Evolutionary conservation across 2,329 filamentous ascomycete genomes (phyloP), one percentile per base, ranked within the genome.

Genomic region (Sphaerostilbella broomeana): DNA sequence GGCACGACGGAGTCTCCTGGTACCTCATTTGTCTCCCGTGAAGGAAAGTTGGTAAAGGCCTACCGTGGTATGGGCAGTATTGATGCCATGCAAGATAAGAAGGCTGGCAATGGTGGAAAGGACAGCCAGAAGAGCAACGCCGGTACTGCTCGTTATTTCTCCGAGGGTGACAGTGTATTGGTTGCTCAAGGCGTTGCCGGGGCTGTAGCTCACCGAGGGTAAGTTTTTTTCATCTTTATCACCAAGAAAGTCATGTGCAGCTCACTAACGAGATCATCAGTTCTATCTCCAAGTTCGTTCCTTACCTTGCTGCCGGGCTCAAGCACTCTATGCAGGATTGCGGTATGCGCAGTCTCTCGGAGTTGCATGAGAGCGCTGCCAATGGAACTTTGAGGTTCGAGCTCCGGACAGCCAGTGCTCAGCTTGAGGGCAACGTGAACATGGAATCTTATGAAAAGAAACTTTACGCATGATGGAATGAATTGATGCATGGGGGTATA

Each of bases 401-500:
- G 73, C 75, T 97, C 57, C 77, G 92, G 55, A 97, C 88, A 46
- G 84, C 88, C 44, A 95, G 88, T 64, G 92, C 92, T 35, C 88
- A 95, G 76, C 76, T 94, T 44, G 92, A 98, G 73, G 92, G 92
- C 49, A 92, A 90, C 60, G 89, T 98, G 46, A 94, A 97, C 70
- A 88, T 98, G 75, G 88, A 97, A 72, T 90, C 86, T 62, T 97
- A 94, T 63, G 92, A 97, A 75, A 98, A 98, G 84, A 98, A 97
- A 78, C 84, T 98, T 52, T 98, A 94, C 68, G 87, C 88, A 56
- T 95, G 79, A 64, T 42, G 42, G 33, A 36, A 46, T 53, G 51
- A 52, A 46, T 51, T 47, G 46, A 43, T 15, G 40, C 32, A 45
- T 42, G 38, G 29, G 38, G 44, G 29, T 40, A 43, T 48, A 24